Evolutionary conservation across 352 stramenopile genomes (phyloP).

Genomic region (Paralagenidium karlingii): DNA sequence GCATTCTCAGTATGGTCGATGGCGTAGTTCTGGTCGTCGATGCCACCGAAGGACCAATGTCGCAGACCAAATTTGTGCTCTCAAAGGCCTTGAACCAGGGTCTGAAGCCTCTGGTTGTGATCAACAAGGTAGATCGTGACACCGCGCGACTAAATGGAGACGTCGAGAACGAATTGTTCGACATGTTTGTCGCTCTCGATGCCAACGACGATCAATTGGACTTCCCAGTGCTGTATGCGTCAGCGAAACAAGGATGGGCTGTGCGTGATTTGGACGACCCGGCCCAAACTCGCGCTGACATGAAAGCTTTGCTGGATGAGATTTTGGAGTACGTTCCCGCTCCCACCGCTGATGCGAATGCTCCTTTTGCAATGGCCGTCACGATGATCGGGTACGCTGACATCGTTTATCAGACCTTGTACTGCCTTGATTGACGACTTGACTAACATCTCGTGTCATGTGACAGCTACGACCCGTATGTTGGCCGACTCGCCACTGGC

Average conservation of each 20-base stretch:
- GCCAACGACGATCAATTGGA: constrained; percentile 94
- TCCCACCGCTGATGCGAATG: constrained; percentile 62
- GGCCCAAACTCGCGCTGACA: constrained; percentile 56
- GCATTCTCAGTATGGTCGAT: constrained; percentile 95
- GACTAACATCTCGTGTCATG: background rate
- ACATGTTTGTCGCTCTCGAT: constrained; percentile 93
- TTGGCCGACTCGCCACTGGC: constrained; percentile 94
- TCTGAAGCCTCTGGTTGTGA: constrained; percentile 92
- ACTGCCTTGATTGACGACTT: background rate
- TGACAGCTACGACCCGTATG: constrained; percentile 95
- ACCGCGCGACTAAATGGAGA: constrained; percentile 86
- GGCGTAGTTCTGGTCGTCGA: constrained; percentile 96
- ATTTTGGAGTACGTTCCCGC: constrained; percentile 90
- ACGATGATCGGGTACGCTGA: constrained; percentile 86
- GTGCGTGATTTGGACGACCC: constrained; percentile 78
- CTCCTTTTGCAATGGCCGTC: constrained; percentile 92
- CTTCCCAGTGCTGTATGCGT: constrained; percentile 94
- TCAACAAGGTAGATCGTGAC: constrained; percentile 98
- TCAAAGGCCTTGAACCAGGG: constrained; percentile 89
- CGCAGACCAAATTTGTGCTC: constrained; percentile 99
- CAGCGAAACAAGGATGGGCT: constrained; percentile 93
- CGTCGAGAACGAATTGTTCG: constrained; percentile 95
- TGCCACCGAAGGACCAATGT: constrained; percentile 94
- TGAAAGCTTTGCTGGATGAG: constrained; percentile 95
- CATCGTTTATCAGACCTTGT: background rate